Evolutionary conservation across 2,329 filamentous ascomycete genomes (phyloP).

Genomic region (Juglanconis oblonga): DNA sequence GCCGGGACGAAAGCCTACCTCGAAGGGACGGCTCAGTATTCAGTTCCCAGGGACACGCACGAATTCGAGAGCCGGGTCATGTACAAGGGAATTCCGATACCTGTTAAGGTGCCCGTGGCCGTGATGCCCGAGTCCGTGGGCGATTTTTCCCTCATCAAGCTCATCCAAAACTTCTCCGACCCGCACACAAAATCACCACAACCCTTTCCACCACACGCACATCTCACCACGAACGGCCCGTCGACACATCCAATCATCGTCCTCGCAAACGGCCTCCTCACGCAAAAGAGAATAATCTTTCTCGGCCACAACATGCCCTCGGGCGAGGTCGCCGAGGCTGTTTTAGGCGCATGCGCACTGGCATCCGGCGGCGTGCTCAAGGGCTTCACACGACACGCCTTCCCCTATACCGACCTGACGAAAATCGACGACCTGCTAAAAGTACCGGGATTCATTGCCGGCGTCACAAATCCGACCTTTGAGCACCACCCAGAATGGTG

Average conservation of each 20-base stretch:
- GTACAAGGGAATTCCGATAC: slow-evolving; percentile 95
- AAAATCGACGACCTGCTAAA: slow-evolving; percentile 96
- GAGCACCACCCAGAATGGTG: slow-evolving; percentile 96
- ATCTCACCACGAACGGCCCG: slow-evolving; percentile 87
- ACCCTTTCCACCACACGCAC: slow-evolving; percentile 81
- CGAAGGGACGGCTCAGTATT: slow-evolving; percentile 64
- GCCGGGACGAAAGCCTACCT: slow-evolving; percentile 63
- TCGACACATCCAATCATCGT: slow-evolving; percentile 94
- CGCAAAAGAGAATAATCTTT: slow-evolving; percentile 95
- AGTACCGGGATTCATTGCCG: slow-evolving; percentile 95
- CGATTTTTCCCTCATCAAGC: slow-evolving; percentile 94
- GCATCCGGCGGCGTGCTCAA: slow-evolving; percentile 88
- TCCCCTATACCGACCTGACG: slow-evolving; percentile 95
- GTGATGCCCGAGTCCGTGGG: slow-evolving; percentile 94
- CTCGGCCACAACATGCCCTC: slow-evolving; percentile 93
- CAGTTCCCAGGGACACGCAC: slow-evolving; percentile 88
- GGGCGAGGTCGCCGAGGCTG: slow-evolving; percentile 95
- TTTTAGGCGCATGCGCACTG: slow-evolving; percentile 91
- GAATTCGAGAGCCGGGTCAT: slow-evolving; percentile 95
- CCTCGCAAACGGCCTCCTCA: slow-evolving; percentile 88
- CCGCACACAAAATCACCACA: slow-evolving; percentile 80
- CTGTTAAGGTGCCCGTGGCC: slow-evolving; percentile 92
- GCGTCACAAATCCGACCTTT: slow-evolving; percentile 96
- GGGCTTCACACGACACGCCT: slow-evolving; percentile 93
- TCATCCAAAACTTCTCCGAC: slow-evolving; percentile 90